Evolutionary conservation across 305 asterid species (phyloP).

Genomic region (Salvia sclarea): DNA sequence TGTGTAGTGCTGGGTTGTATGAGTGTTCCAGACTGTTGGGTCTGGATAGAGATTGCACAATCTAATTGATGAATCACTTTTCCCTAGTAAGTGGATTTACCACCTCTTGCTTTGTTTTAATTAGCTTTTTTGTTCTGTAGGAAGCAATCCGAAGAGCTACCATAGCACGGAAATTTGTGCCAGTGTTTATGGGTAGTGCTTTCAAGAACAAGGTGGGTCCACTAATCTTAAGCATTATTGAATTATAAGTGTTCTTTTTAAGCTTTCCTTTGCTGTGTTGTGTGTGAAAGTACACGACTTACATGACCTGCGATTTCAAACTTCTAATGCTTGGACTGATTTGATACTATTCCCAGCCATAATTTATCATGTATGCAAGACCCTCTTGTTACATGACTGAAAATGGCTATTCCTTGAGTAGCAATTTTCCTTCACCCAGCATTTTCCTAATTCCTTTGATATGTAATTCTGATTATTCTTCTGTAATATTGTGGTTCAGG

Average conservation of each 20-base stretch:
- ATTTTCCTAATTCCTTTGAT: conserved; percentile 19
- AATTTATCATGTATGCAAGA: background rate
- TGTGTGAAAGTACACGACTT: background rate
- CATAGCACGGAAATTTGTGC: conserved; percentile 81
- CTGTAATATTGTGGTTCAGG: conserved; percentile 53
- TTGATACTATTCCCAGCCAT: conserved; percentile 20
- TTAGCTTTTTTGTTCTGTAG: conserved; percentile 45
- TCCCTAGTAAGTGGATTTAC: conserved; percentile 22
- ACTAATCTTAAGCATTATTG: conserved; percentile 13
- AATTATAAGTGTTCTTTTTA: background rate
- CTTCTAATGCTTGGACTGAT: conserved; percentile 5
- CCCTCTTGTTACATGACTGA: conserved; percentile 4
- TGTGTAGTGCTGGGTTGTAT: background rate
- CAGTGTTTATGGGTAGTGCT: conserved; percentile 99
- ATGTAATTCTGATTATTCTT: conserved; percentile 24
- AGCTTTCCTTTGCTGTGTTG: conserved; percentile 11
- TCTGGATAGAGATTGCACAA: conserved; percentile 16
- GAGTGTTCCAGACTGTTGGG: background rate
- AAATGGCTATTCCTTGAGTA: background rate
- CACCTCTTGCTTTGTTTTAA: conserved; percentile 10
- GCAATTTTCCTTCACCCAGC: conserved; percentile 3
- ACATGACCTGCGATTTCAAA: too few relatives aligned
- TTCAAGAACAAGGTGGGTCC: conserved; percentile 88
- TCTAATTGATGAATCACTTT: conserved; percentile 13
- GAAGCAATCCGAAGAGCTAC: conserved; percentile 96